These are phyloP conservation scores for Hericium coralloides DNA, from an alignment of 768 basidiomycete species.

Conservation along the genomic window DNA sequence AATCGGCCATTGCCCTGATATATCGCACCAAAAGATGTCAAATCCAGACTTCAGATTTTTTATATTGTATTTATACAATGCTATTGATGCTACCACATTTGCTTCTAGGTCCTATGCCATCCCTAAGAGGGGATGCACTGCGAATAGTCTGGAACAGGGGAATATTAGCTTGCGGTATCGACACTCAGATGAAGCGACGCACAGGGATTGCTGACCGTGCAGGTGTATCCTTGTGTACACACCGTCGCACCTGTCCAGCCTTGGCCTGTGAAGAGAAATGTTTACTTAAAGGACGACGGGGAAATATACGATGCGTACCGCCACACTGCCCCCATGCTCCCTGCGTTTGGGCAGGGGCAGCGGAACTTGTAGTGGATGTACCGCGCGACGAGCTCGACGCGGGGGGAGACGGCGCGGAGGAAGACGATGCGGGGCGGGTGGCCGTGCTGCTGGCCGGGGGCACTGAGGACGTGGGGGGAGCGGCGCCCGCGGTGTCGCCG, in stretches of 20 bases:
- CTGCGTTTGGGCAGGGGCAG: slow-evolving; percentile 4
- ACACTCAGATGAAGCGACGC: slow-evolving; percentile 12
- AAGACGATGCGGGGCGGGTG: slow-evolving; percentile 16
- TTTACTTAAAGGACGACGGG: not conserved
- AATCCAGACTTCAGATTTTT: no score
- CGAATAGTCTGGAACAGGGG: slow-evolving; percentile 29
- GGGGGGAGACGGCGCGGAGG: slow-evolving; percentile 17
- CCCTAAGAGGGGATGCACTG: slow-evolving; percentile 29
- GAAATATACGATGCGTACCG: slow-evolving; percentile 16
- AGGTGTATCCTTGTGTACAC: slow-evolving; percentile 26
- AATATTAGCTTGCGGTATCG: not conserved
- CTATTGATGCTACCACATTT: not conserved
- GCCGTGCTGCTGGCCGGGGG: slow-evolving; percentile 16
- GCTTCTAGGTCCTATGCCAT: not conserved
- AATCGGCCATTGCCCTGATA: no score
- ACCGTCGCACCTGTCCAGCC: slow-evolving; percentile 36
- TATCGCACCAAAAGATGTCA: no score
- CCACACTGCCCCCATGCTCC: slow-evolving; percentile 36
- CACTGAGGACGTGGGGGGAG: slow-evolving; percentile 10
- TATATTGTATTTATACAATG: no score
- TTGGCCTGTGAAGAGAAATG: slow-evolving; percentile 12
- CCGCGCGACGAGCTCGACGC: not conserved
- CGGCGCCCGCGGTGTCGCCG: slow-evolving; percentile 19
- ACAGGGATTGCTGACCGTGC: slow-evolving; percentile 32
- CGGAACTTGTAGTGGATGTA: not conserved